Evolutionary conservation across 306 rosid species (phyloP).

Genomic region (Albizia julibrissin): DNA sequence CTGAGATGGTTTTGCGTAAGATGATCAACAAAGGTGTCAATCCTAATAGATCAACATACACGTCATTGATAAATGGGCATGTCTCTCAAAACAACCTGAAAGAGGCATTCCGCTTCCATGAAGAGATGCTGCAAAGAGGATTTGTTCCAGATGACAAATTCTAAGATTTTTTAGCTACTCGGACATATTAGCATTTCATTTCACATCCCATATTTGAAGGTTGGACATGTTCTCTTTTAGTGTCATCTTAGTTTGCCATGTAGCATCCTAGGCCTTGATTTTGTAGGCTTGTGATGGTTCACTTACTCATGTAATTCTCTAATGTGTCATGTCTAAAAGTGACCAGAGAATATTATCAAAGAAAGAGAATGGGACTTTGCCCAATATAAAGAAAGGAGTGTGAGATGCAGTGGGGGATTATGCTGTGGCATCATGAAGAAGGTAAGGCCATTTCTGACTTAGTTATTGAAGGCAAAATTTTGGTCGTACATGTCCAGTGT

Average conservation of each 20-base stretch:
- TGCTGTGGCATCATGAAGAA: slow-evolving; percentile 2
- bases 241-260: slow-evolving; percentile 8
- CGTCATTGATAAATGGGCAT: slow-evolving; percentile 78
- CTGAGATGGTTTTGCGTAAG: slow-evolving; percentile 69
- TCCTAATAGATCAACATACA: slow-evolving; percentile 79
- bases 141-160: slow-evolving; percentile 88
- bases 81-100: slow-evolving; percentile 80
- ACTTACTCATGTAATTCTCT: slow-evolving; percentile 8
- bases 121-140: slow-evolving; percentile 90
- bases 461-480: not conserved
- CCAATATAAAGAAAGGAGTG: not conserved
- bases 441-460: slow-evolving; percentile 11
- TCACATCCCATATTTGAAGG: slow-evolving; percentile 38
- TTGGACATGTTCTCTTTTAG: slow-evolving; percentile 21
- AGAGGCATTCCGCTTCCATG: slow-evolving; percentile 86
- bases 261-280: slow-evolving; percentile 15
- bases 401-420: not conserved
- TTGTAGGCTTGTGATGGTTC: slow-evolving; percentile 17
- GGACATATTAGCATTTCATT: slow-evolving; percentile 18
- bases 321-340: slow-evolving; percentile 15
- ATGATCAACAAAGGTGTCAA: slow-evolving; percentile 74
- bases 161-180: slow-evolving; percentile 35
- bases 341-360: not conserved
- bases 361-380: not conserved
- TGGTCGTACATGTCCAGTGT: not conserved